phyloP scores from a whole-genome alignment of 2,329 filamentous ascomycete genomes.

The Boeremia lycopersici region DNA sequence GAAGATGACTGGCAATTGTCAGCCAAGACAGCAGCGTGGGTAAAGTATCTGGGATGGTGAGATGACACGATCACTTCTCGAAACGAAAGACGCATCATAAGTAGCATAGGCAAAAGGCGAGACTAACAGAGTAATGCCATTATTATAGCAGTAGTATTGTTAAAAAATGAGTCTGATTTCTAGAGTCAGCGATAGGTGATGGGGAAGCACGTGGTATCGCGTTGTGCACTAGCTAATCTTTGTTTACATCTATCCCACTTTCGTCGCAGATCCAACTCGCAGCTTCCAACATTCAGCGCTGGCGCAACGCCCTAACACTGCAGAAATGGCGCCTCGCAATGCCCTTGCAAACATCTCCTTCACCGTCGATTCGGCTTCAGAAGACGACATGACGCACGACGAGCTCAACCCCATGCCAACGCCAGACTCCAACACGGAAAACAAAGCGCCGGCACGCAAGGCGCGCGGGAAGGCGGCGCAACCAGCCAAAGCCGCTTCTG shows the following conservation, averaged over 20 bases:
- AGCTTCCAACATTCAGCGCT: background rate
- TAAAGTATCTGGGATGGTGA: slow-evolving; percentile 35
- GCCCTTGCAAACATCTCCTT: slow-evolving; percentile 44
- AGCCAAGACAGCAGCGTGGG: slow-evolving; percentile 53
- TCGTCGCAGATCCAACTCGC: slow-evolving; percentile 7
- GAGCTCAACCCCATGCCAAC: slow-evolving; percentile 46
- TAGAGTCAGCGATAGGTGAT: background rate
- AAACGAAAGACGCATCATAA: too few relatives aligned
- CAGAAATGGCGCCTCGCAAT: slow-evolving; percentile 42
- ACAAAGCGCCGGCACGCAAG: slow-evolving; percentile 44
- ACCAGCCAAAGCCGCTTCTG: slow-evolving; percentile 28
- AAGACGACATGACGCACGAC: slow-evolving; percentile 48
- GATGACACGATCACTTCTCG: background rate
- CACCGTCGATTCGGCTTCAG: slow-evolving; percentile 49
- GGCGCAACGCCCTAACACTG: slow-evolving; percentile 4
- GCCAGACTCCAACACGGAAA: slow-evolving; percentile 50
- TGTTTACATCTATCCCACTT: slow-evolving; percentile 17
- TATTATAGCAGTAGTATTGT: too few relatives aligned
- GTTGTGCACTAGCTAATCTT: slow-evolving; percentile 1
- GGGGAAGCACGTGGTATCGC: slow-evolving; percentile 9
- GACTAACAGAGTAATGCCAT: too few relatives aligned
- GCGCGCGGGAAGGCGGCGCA: slow-evolving; percentile 40
- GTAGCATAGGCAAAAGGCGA: too few relatives aligned
- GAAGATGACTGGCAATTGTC: slow-evolving; percentile 52
- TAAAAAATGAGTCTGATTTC: too few relatives aligned